Evolutionary conservation across 352 stramenopile species (phyloP), one percentile per base, ranked within the genome.

Genomic region (Phytopythium vexans): DNA sequence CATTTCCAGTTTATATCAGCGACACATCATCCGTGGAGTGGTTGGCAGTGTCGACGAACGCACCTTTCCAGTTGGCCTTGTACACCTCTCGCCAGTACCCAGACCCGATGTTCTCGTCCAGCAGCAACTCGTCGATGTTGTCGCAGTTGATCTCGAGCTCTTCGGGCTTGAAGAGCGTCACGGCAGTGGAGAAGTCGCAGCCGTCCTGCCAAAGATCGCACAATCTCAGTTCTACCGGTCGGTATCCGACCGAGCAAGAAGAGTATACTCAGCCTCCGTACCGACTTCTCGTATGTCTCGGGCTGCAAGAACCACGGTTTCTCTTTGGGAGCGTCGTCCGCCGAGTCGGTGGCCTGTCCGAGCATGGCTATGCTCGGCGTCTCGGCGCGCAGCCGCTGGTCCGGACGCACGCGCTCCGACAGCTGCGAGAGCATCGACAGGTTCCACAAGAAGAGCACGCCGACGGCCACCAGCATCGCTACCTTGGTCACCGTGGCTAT

Each of bases 11-110:
- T 15, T 14, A 11, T 15, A 44, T 52, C 32, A 49, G 15, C 43
- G 3, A 10, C 42, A 35, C 8, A 27, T 27, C 21, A 27, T 27
- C 21, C 21, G 21, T 27, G 21, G 21, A 27, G 21, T 27, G 21
- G 15, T 41, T 27, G 21, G 39, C 27, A 32, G 5, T 51, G 21
- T 41, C 12, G 9, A 21, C 1, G 0, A 16, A 8, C 34, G 46
- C 51, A 89, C 81, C 81, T 60, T 91, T 82, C 81, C 81, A 91
- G 4, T 70, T 73, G 7, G 81, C 70, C 33, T 77, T 82, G 65
- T 70, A 89, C 35, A 91, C 81, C 48, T 89, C 49, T 48, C 81
- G 62, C 81, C 81, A 91, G 54, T 82, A 91, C 3, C 81, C 81
- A 56, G 86, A 65, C 31, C 81, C 81, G 2, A 91, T 52, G 32